Percentiles rank a stretch among this genome's conserved stretches.
Evolutionary conservation across 768 basidiomycete genomes (phyloP).

Genomic region (Hysterangium stoloniferum): DNA sequence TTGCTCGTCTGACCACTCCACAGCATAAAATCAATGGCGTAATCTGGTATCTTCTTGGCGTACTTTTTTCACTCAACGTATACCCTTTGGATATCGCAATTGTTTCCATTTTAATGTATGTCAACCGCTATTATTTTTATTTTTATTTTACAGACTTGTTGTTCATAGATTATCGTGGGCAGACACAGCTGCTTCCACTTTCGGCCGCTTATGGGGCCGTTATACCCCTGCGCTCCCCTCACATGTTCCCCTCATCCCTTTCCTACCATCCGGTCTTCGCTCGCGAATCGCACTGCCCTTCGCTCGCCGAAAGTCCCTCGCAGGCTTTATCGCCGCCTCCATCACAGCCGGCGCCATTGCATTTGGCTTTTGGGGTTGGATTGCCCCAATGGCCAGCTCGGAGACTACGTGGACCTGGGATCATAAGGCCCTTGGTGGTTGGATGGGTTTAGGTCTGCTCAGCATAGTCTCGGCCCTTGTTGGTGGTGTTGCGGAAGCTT

Average conservation of each 20-base stretch:
- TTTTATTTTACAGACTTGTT: conserved; percentile 8
- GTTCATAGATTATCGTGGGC: conserved; percentile 81
- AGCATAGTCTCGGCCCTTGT: conserved; percentile 66
- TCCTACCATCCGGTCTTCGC: conserved; percentile 21
- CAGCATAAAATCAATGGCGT: conserved; percentile 77
- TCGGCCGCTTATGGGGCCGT: conserved; percentile 80
- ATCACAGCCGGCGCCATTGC: conserved; percentile 64
- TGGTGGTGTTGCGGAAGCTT: conserved; percentile 80
- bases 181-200: conserved; percentile 87
- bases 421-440: conserved; percentile 36
- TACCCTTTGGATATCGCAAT: conserved; percentile 85
- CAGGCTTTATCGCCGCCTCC: conserved; percentile 74
- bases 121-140: conserved; percentile 15
- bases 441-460: conserved; percentile 45
- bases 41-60: conserved; percentile 87
- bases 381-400: conserved; percentile 40
- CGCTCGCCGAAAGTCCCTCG: conserved; percentile 76
- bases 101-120: conserved; percentile 84
- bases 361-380: conserved; percentile 60
- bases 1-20: not conserved
- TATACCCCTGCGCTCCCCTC: conserved; percentile 54
- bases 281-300: conserved; percentile 45
- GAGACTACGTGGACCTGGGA: conserved; percentile 49
- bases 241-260: conserved; percentile 28
- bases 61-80: conserved; percentile 61